Evolutionary conservation across 805 yeast genomes (phyloP).

Genomic region (Suhomyces sp.): DNA sequence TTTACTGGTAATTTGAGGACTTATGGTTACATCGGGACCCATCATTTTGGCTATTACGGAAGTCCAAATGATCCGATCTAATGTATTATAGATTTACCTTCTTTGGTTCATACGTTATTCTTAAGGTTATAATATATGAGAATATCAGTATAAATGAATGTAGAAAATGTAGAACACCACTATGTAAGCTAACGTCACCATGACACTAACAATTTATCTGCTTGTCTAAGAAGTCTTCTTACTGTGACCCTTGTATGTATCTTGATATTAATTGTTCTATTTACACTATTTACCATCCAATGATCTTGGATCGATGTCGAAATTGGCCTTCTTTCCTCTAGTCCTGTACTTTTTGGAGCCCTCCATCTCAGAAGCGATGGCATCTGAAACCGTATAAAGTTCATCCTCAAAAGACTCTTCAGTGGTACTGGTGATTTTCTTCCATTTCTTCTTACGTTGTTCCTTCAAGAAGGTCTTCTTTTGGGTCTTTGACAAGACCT

Average conservation of each 20-base stretch:
- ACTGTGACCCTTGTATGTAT: no score
- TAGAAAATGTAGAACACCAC: no score
- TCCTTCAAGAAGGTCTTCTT: constrained; percentile 38
- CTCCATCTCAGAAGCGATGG: constrained; percentile 32
- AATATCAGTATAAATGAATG: not conserved
- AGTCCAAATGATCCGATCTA: not conserved
- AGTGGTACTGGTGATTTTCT: constrained; percentile 25
- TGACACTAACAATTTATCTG: no score
- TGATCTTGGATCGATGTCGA: constrained; percentile 18
- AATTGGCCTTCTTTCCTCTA: constrained; percentile 28
- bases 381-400: constrained; percentile 23
- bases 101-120: constrained; percentile 2
- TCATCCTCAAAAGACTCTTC: constrained; percentile 27
- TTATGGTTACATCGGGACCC: not conserved
- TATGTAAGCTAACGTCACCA: no score
- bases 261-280: not conserved
- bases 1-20: not conserved
- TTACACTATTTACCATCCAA: constrained; percentile 8
- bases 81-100: constrained; percentile 4
- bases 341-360: constrained; percentile 27
- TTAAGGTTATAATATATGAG: not conserved
- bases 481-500: constrained; percentile 33
- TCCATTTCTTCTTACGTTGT: constrained; percentile 32
- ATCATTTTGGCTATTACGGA: not conserved
- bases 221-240: no score